Evolutionary conservation across 179 eudicot genomes (phyloP), one percentile per base, ranked within the genome.

Genomic region (Beta macrorhiza): DNA sequence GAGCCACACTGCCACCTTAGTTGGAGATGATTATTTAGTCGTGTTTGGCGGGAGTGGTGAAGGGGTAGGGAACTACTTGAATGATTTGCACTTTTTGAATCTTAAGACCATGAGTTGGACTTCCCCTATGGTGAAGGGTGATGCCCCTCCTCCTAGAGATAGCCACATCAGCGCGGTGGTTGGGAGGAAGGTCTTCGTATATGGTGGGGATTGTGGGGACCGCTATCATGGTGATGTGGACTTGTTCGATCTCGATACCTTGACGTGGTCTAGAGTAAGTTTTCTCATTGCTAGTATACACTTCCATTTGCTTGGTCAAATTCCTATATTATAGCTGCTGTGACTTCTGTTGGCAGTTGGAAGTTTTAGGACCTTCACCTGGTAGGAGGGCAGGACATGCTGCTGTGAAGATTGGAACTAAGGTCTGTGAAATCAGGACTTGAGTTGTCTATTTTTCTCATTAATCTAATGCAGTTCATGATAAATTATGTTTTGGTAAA

Each of bases 21-120:
- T 93, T 19, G 87, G 90, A 5, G 93, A 84, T 12, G 91, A 89
- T 49, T 87, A 84, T 74, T 53, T 95, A 67, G 89, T 91, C 44
- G 84, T 95, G 64, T 95, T 95, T 57, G 99, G 99, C 12, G 99
- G 99, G 1, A 95, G 99, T 85, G 98, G 98, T 15, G 98, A 93
- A 84, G 99, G 99, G 15, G 90, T 86, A 5, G 88, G 89, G 0
- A 93, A 92, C 74, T 95, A 95, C 82, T 84, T 95, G 89, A 95
- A 90, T 79, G 98, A 95, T 81, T 85, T 95, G 78, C 89, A 95
- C 79, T 74, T 95, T 76, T 84, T 95, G 69, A 93, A 95, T 80
- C 88, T 95, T 47, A 90, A 88, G 75, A 83, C 83, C 52, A 92
- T 93, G 99, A 83, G 74, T 52, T 95, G 99, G 98, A 86, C 83